phyloP scores from a whole-genome alignment of 345 rosid genomes.

The Linum trigynum region DNA sequence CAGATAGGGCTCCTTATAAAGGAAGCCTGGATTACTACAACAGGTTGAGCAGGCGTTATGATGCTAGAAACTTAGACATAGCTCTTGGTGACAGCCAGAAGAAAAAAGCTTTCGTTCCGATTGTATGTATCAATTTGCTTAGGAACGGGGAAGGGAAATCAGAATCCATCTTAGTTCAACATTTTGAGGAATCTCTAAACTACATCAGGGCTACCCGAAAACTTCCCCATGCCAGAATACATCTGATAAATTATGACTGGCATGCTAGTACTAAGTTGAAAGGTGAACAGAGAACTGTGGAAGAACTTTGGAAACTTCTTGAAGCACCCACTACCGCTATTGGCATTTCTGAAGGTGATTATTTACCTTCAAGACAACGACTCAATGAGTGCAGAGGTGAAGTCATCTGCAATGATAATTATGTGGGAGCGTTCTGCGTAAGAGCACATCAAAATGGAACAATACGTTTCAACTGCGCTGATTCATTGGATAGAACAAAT shows the following conservation, averaged over 20 bases:
- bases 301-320: slow-evolving; percentile 79
- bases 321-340: slow-evolving; percentile 60
- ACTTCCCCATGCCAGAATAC: slow-evolving; percentile 61
- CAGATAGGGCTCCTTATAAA: slow-evolving; percentile 78
- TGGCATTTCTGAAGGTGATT: slow-evolving; percentile 89
- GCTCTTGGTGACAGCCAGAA: slow-evolving; percentile 49
- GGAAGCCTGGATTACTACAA: slow-evolving; percentile 79
- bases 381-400: slow-evolving; percentile 91
- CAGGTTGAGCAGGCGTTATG: slow-evolving; percentile 80
- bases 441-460: slow-evolving; percentile 94
- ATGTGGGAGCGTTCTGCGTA: slow-evolving; percentile 86
- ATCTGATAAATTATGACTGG: slow-evolving; percentile 85
- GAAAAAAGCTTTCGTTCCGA: slow-evolving; percentile 66
- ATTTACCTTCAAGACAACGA: slow-evolving; percentile 63
- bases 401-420: slow-evolving; percentile 58
- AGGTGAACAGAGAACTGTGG: slow-evolving; percentile 89
- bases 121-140: slow-evolving; percentile 78
- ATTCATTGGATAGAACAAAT: slow-evolving; percentile 95
- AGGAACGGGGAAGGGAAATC: slow-evolving; percentile 86
- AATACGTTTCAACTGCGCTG: slow-evolving; percentile 92
- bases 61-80: slow-evolving; percentile 52
- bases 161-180: slow-evolving; percentile 82
- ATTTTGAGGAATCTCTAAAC: slow-evolving; percentile 79
- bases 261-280: slow-evolving; percentile 68
- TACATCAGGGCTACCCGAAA: slow-evolving; percentile 54